Base-by-base conservation (phyloP, 2,329 filamentous ascomycete genomes). In the Cladosporium sphaerospermum region DNA sequence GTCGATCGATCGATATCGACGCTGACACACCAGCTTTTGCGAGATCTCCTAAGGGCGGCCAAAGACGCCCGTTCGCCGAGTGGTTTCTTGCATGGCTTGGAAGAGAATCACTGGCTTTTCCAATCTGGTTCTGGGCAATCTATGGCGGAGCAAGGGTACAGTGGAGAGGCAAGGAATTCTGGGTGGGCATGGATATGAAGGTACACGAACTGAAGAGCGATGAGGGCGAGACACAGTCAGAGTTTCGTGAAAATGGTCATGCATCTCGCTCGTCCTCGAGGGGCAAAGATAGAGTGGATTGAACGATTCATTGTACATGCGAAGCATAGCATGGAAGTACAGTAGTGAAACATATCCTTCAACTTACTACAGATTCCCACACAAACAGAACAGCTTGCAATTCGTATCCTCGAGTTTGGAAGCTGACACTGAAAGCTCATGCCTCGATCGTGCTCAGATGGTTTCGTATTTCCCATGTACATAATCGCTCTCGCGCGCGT, bases 91-190 rank as follows among this genome's bases (percentile, higher is more conserved):
- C 91, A 0, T 99, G 95, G 93, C 61, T 95, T 0, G 89, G 87
- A 0, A 78, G 93, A 32, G 93, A 99, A 71, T 59, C 81, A 0
- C 75, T 96, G 8, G 91, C 93, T 0, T 74, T 96, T 43, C 91
- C 91, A 0, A 86, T 99, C 55, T 99, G 93, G 93, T 74, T 82
- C 0, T 90, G 86, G 81, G 93, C 93, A 1, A 88, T 96, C 16
- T 82, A 89, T 61, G 85, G 92, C n/a, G 93, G 93, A 0, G 83
- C 86, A 1, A 92, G 84, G 0, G 89, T 99, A 0, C 81, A 81
- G 49, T 99, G 93, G 95, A 77, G 93, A 52, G 92, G 91, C 0
- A 85, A 84, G 63, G 79, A 75, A 28, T 97, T 97, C 67, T 81
- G 80, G 62, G 91, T 97, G 1, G 82, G 85, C 1, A 78, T 89